Conservation (phyloP, 140 eudicot genomes). For the Bidens hawaiensis region DNA sequence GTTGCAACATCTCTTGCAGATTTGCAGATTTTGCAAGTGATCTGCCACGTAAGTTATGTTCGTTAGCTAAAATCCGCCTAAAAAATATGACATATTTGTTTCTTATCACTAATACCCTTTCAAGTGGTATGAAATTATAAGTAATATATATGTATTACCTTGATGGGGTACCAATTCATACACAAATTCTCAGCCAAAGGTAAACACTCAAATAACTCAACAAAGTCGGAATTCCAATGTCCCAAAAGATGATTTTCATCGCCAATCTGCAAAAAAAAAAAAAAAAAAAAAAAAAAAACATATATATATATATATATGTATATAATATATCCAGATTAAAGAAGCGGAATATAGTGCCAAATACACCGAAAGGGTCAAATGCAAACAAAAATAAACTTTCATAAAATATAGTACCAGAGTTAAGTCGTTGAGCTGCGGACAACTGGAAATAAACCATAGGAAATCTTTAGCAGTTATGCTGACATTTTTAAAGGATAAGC, state of each 20-base stretch:
- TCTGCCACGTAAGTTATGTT: neutral
- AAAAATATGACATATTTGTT: too few species aligned
- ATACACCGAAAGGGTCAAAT: neutral
- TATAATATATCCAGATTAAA: neutral
- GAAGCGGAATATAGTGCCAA: neutral
- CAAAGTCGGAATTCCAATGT: slow-evolving; percentile 26
- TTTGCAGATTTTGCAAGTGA: neutral
- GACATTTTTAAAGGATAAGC: slow-evolving; percentile 27
- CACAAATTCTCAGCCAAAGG: slow-evolving; percentile 34
- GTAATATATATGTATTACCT: slow-evolving; percentile 8
- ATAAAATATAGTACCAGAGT: slow-evolving; percentile 17
- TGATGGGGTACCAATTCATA: slow-evolving; percentile 18
- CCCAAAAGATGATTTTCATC: slow-evolving; percentile 3
- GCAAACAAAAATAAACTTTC: neutral
- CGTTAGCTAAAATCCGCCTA: too few species aligned
- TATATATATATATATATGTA: too few species aligned
- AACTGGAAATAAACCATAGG: slow-evolving; percentile 30
- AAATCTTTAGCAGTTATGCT: slow-evolving; percentile 18
- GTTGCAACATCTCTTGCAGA: neutral
- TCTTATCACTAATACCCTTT: neutral
- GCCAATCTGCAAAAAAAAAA: slow-evolving; percentile 20
- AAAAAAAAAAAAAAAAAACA: too few species aligned
- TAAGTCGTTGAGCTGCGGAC: slow-evolving; percentile 36
- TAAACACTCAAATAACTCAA: slow-evolving; percentile 23
- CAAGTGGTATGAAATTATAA: neutral